Base-by-base conservation (phyloP, 106 monocot species). In the Dioscorea zingiberensis region DNA sequence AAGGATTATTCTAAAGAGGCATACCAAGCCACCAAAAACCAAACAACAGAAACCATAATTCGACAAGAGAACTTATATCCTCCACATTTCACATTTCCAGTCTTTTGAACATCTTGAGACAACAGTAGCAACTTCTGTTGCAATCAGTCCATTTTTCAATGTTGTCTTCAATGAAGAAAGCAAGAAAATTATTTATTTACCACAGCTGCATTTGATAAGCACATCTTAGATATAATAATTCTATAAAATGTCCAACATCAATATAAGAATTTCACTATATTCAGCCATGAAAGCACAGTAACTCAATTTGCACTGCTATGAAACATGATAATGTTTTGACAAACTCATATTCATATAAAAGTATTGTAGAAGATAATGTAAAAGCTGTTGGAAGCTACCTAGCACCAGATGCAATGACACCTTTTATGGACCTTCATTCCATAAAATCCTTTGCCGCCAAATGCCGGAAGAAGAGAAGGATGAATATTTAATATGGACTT, bases 391-490 rank as follows among this genome's bases (percentile, higher is more conserved):
- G n/a, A 7, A 12, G 23, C n/a, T 77, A 98, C 98, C 98, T 86
- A 12, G 98, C 93, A 25, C 98, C 98, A 60, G 92, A 98, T 18
- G 86, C 84, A 76, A 98, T 84, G 74, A 98, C 98, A 73, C 93
- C 84, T 80, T n/a, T 78, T 69, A 80, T 98, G 97, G 53, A 98
- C 97, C 64, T 89, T 93, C 24, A 76, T 47, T 56, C 97, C 97
- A 72, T 89, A 98, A 67, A 74, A 93, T 53, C 98, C 93, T 82
- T 98, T 89, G 62, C 98, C 98, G 14, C 98, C 89, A 84, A 98
- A 98, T 59, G 98, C 83, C 27, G 98, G 98, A 67, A 98, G 86
- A 78, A 98, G 93, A 65, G 98, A 83, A 71, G 98, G 98, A 76
- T 98, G 98, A 48, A 98, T 98, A 62, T 93, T 98, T 21, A 98